Base-by-base conservation (phyloP, 1,139 yeast species). In the Blastobotrys illinoisensis region DNA sequence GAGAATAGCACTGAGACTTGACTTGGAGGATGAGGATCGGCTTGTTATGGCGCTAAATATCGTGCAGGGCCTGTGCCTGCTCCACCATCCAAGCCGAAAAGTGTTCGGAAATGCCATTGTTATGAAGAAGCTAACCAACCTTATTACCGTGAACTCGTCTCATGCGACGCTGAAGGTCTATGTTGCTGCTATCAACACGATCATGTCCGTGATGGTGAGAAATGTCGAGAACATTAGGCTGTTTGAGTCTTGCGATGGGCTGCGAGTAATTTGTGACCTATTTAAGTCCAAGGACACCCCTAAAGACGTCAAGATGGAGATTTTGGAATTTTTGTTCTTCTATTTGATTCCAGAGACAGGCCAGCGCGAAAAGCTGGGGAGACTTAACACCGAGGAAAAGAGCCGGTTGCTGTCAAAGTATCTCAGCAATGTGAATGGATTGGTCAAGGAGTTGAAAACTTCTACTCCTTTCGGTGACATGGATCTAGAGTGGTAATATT, bases 261-360 rank as follows among this genome's bases (percentile, higher is more conserved):
- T 87, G 48, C 73, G 78, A 46, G 70, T 72, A 0, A 69, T 86
- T 2, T 83, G 88, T 53, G 63, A 66, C 9, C 61, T 77, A 13
- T 72, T 78, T 64, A 76, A 71, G 59, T 62, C 64, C 40, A 67
- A 68, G 47, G 67, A 64, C 21, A 71, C 76, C 0, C 58, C 73
- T 9, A 72, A 73, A 50, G 65, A 67, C 19, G 74, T 73, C 47
- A 72, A 73, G 58, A 79, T 85, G 60, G 83, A 85, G 62, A 78
- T 85, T 26, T 77, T 86, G 50, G 95, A 87, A 69, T 86, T 86
- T 66, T 71, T 86, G 55, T 79, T 86, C 56, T 85, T 86, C 64
- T 86, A 87, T 64, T 69, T 86, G 56, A 77, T 82, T 6, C 91
- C 89, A n/a, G 95, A 87, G 67, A 71, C 78, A 2, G 69, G 62